Base-by-base conservation (phyloP, 2,329 filamentous ascomycete species). In the Dactylellina cionopaga region DNA sequence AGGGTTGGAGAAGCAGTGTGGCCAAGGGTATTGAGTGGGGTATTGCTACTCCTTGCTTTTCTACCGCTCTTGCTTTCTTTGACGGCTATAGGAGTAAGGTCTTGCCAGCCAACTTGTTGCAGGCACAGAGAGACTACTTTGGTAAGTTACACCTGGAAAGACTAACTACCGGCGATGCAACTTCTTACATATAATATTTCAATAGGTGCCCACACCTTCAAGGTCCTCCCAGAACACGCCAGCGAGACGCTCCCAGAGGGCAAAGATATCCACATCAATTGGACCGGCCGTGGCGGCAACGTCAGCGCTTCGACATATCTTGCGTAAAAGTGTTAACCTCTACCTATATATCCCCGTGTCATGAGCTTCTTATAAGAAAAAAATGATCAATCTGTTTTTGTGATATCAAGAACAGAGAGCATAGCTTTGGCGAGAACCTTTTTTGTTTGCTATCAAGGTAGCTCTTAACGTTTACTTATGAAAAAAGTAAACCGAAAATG, bases 71-170 rank as follows among this genome's bases (percentile, higher is more conserved):
- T 79, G 93, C 91, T 80, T 99, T 96, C 92, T 99, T 96, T 84
- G 95, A 99, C 82, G 95, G 95, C 76, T 97, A 98, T 89, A 91
- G 95, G 82, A 93, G 94, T 82, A 92, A 94, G 87, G 89, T 98
- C 82, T 89, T 99, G 78, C 95, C 95, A 74, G 95, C 95, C 86
- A 99, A 98, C 88, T 87, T 99, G 76, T 89, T 99, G 80, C 95
- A 99, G 86, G 95, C 94, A 68, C 95, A 99, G 88, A 91, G 95
- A 86, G 95, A 99, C 83, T 99, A 98, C 91, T 99, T 99, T 81
- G 95, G 95, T 77, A 64, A 44, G 74, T 71, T 56, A 31, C 25
- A n/a, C n/a, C n/a, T n/a, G n/a, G n/a, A n/a, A n/a, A n/a, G n/a
- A n/a, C 17, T 37, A 33, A 27, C 5, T n/a, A n/a, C n/a, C n/a